Evolutionary conservation across 176 grass and related monocot species (phyloP).

Genomic region (Poa pratensis): DNA sequence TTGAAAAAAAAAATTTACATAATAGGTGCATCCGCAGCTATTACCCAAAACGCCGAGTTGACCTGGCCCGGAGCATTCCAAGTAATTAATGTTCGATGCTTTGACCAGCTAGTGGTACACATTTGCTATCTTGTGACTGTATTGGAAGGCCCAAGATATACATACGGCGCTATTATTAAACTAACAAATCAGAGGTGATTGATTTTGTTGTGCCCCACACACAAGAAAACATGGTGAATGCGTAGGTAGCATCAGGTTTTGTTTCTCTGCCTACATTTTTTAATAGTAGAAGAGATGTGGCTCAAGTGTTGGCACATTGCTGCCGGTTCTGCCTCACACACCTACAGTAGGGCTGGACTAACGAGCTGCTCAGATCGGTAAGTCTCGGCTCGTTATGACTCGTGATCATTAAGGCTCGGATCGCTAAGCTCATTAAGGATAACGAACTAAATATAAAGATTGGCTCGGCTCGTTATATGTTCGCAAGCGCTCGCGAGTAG

Average conservation of each 20-base stretch:
- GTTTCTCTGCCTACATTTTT: background rate
- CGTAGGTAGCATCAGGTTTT: background rate
- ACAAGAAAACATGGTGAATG: background rate
- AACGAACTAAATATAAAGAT: too few relatives aligned
- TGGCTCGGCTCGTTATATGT: too few relatives aligned
- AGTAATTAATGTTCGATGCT: background rate
- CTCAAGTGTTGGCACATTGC: constrained; percentile 17
- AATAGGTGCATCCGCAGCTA: too few relatives aligned
- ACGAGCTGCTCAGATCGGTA: too few relatives aligned
- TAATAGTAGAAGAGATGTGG: background rate
- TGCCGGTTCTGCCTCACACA: background rate
- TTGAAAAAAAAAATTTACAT: too few relatives aligned
- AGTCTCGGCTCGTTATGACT: too few relatives aligned
- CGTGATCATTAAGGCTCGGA: too few relatives aligned
- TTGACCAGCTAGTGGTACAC: background rate
- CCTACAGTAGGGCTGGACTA: too few relatives aligned
- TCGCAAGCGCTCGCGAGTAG: too few relatives aligned
- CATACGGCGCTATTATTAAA: background rate
- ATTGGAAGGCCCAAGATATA: background rate
- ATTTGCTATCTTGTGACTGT: background rate
- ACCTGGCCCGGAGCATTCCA: background rate
- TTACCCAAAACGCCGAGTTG: background rate
- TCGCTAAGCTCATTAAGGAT: too few relatives aligned
- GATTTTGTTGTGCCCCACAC: constrained; percentile 1
- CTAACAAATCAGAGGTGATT: constrained; percentile 14